Percentiles rank a stretch among this genome's conserved stretches.
phyloP scores from a whole-genome alignment of 208 protist species.

The Leishmania turanica region DNA sequence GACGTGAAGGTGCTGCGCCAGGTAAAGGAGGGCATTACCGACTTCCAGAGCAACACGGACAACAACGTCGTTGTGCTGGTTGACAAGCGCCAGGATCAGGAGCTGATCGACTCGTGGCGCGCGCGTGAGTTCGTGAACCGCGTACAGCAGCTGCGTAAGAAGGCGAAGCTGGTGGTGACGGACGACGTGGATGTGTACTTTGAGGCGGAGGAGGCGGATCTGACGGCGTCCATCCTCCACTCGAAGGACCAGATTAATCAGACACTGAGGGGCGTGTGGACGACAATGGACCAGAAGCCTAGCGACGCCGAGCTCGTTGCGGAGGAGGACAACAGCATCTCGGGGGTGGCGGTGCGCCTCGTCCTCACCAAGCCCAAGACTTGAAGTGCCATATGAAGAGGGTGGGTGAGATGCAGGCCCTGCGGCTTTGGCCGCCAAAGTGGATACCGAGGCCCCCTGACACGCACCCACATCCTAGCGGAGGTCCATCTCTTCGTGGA shows the following conservation, averaged over 20 bases:
- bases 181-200: constrained; percentile 84
- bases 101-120: constrained; percentile 87
- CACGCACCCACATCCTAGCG: not conserved
- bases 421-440: not conserved
- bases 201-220: constrained; percentile 69
- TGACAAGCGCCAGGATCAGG: constrained; percentile 83
- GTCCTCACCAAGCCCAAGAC: constrained; percentile 47
- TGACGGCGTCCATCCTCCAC: constrained; percentile 71
- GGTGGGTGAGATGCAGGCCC: not conserved
- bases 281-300: constrained; percentile 67
- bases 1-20: constrained; percentile 90
- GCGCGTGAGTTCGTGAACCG: constrained; percentile 95
- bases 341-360: constrained; percentile 65
- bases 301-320: constrained; percentile 58
- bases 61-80: constrained; percentile 91
- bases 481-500: not conserved
- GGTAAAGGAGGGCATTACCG: constrained; percentile 80
- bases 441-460: too few relatives aligned
- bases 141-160: constrained; percentile 98
- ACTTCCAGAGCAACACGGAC: constrained; percentile 90
- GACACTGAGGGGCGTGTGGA: constrained; percentile 73
- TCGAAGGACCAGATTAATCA: constrained; percentile 74
- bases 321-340: constrained; percentile 89
- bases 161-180: constrained; percentile 81
- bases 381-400: not conserved